Evolutionary conservation across 495 filamentous ascomycete genomes (phyloP).

Genomic region (Penicillium riverlandense): DNA sequence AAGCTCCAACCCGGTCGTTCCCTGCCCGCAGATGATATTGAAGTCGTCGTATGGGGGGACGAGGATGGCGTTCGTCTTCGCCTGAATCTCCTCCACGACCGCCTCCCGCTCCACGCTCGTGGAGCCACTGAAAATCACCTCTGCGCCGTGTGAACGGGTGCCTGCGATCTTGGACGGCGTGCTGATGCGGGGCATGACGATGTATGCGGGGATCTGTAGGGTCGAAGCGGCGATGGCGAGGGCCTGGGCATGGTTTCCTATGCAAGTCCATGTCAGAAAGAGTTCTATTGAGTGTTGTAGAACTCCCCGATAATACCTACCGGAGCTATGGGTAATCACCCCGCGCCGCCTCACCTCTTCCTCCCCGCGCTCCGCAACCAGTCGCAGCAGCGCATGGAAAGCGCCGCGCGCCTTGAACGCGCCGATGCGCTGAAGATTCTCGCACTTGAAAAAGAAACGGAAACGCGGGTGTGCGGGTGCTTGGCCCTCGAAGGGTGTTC

Average conservation of each 20-base stretch:
- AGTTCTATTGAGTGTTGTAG: too few species aligned
- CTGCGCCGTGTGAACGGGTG: constrained; percentile 65
- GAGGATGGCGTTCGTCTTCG: constrained; percentile 63
- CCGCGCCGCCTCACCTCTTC: constrained; percentile 50
- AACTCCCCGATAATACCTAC: constrained; percentile 30
- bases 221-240: constrained; percentile 77
- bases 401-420: constrained; percentile 92
- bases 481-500: constrained; percentile 51
- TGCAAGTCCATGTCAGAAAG: too few species aligned
- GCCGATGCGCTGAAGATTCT: constrained; percentile 85
- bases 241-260: constrained; percentile 94
- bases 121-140: constrained; percentile 75
- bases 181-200: constrained; percentile 86
- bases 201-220: constrained; percentile 59
- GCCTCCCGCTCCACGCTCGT: constrained; percentile 78
- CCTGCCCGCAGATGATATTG: constrained; percentile 86
- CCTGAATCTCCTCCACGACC: constrained; percentile 57
- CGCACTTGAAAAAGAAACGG: constrained; percentile 89
- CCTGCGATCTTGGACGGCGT: constrained; percentile 81
- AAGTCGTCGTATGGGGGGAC: constrained; percentile 90
- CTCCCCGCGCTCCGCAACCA: constrained; percentile 59
- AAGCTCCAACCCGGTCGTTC: constrained; percentile 80
- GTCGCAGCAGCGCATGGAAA: constrained; percentile 75
- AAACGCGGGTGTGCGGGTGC: constrained; percentile 56
- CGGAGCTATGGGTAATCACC: constrained; percentile 88